Evolutionary conservation across 2,329 filamentous ascomycete species (phyloP), one percentile per base, ranked within the genome.

Genomic region (Cladosporium sp.): DNA sequence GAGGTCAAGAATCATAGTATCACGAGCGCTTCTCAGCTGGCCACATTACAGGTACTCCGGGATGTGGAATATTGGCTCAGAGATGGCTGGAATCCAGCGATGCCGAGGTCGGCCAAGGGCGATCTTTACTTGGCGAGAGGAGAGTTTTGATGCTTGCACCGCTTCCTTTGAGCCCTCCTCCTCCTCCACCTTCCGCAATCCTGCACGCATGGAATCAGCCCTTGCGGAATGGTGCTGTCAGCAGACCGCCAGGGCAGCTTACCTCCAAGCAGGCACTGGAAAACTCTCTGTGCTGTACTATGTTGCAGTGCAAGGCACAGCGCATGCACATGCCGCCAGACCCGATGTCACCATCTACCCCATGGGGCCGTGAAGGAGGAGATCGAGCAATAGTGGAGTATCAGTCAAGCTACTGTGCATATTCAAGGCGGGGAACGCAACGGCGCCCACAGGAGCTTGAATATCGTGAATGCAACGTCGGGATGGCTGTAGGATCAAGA

Each of bases 51-150:
- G 23, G 23, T 26, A 26, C 23, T 26, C 23, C 23, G 23, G 23
- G 23, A 26, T 26, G 23, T 26, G 23, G 23, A 26, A 26, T 26
- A 26, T 26, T 26, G 23, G 23, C 23, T 26, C 23, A 26, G 23
- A 26, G 23, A 26, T 61, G 26, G 31, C 58, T 59, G 35, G 56
- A 12, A 8, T 26, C 5, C 12, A 4, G 5, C 60, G 49, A 62
- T 62, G 60, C 60, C 49, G 49, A 53, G 44, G 26, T 62, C 60
- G 46, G 61, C 61, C 46, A 46, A 63, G 46, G 50, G 61, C 61
- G 61, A 63, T 63, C 61, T 31, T 11, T 2, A 8, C 61, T 63
- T 63, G 61, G 61, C 61, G 49, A 29, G 49, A 28, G 33, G 61
- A 63, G 49, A 55, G 23, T 8, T 63, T 29, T 37, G 46, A 62